Evolutionary conservation across 352 stramenopile genomes (phyloP).

Genomic region (Phytopythium kandeliae): DNA sequence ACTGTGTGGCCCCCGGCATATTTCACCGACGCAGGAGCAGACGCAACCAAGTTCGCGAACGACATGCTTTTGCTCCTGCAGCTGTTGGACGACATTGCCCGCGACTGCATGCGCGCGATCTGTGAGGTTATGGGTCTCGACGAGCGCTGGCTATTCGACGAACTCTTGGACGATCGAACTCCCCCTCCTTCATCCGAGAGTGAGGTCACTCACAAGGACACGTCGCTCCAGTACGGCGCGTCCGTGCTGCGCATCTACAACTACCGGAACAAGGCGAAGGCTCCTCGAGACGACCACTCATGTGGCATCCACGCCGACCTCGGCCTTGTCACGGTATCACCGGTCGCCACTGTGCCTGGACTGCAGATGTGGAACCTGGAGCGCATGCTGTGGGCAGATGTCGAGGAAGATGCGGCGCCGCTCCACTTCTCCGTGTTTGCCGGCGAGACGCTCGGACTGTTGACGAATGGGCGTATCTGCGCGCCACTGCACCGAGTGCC

Average conservation of each 20-base stretch:
- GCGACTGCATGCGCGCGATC: constrained; percentile 72
- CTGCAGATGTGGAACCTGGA: constrained; percentile 87
- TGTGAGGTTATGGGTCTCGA: constrained; percentile 71
- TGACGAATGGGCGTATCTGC: constrained; percentile 70
- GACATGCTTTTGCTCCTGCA: constrained; percentile 55
- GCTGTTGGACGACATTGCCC: constrained; percentile 56
- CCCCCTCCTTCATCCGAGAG: constrained; percentile 18
- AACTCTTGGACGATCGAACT: constrained; percentile 59
- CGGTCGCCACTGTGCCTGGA: constrained; percentile 60
- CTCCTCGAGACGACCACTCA: constrained; percentile 30
- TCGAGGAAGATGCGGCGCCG: constrained; percentile 48
- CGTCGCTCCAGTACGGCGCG: constrained; percentile 69
- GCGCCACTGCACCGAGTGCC: constrained; percentile 75
- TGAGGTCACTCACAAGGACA: constrained; percentile 20
- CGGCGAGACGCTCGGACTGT: constrained; percentile 63
- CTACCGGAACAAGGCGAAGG: constrained; percentile 62
- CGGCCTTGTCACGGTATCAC: constrained; percentile 74
- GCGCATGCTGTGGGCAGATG: constrained; percentile 73
- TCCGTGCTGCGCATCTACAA: constrained; percentile 84
- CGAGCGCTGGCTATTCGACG: constrained; percentile 47
- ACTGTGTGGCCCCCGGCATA: constrained; percentile 73
- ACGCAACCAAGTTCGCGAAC: constrained; percentile 33
- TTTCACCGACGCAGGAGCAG: constrained; percentile 39
- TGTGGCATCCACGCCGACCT: constrained; percentile 78
- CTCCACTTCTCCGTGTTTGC: constrained; percentile 81